These are phyloP conservation scores for Rhizophora apiculata DNA, from an alignment of 345 rosid species.

Conservation along the genomic window DNA sequence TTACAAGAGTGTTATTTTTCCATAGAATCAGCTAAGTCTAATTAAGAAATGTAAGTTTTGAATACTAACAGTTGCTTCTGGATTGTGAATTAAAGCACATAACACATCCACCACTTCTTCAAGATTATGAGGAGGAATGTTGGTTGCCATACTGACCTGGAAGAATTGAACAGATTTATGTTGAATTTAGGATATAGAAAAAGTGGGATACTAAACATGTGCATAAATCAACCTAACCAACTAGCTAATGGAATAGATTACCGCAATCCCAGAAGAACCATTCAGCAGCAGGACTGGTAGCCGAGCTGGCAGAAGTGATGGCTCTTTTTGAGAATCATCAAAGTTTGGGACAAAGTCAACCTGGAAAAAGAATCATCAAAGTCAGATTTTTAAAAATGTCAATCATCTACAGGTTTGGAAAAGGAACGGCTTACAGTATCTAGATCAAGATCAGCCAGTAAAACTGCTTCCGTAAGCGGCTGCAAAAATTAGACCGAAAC, in stretches of 20 bases:
- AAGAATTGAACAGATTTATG: conserved; percentile 8
- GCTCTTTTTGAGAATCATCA: conserved; percentile 89
- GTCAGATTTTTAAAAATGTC: not conserved
- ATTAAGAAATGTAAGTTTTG: not conserved
- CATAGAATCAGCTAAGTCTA: conserved; percentile 1
- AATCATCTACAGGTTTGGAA: not conserved
- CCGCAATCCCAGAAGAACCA: conserved; percentile 99
- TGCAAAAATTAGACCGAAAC: conserved; percentile 26
- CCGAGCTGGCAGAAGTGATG: conserved; percentile 87
- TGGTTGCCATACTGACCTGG: conserved; percentile 99
- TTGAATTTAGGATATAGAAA: not conserved
- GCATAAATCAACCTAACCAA: not conserved
- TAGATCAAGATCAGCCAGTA: conserved; percentile 78
- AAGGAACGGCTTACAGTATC: conserved; percentile 53
- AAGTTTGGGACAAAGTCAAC: conserved; percentile 93
- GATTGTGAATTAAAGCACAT: conserved; percentile 83
- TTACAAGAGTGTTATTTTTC: not conserved
- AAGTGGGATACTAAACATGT: conserved; percentile 6
- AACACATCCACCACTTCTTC: conserved; percentile 95
- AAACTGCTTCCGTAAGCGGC: conserved; percentile 82
- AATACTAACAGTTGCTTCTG: conserved; percentile 75
- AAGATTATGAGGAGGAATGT: conserved; percentile 97
- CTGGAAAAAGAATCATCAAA: conserved; percentile 32
- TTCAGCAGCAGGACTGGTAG: conserved; percentile 82
- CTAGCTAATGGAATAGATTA: conserved; percentile 19